phyloP scores from a whole-genome alignment of 2,329 filamentous ascomycete species.

The Arthrobotrys iridis region DNA sequence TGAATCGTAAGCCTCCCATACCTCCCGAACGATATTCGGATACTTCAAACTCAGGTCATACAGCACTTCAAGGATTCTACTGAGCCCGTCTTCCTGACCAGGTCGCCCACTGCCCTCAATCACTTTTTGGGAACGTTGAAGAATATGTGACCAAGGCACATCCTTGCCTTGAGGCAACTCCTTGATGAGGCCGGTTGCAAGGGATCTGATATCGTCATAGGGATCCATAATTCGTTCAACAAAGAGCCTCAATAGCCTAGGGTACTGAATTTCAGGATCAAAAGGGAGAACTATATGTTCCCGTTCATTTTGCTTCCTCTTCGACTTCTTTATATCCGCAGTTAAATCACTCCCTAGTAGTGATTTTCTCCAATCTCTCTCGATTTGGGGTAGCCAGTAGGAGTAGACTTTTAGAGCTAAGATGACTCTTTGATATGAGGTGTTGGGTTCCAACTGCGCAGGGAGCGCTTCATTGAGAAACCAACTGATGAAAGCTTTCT shows the following conservation, averaged over 20 bases:
- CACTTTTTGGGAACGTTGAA: constrained; percentile 67
- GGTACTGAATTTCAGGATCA: constrained; percentile 35
- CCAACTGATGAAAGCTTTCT: constrained; percentile 72
- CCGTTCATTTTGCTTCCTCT: constrained; percentile 36
- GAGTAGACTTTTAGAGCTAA: constrained; percentile 75
- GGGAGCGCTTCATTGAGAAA: constrained; percentile 75
- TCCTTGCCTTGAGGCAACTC: constrained; percentile 62
- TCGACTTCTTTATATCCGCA: constrained; percentile 38
- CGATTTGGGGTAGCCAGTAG: constrained; percentile 64
- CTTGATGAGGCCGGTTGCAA: constrained; percentile 67
- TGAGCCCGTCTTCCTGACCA: constrained; percentile 91
- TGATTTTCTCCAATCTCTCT: constrained; percentile 17
- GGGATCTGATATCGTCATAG: constrained; percentile 86
- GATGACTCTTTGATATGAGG: constrained; percentile 90
- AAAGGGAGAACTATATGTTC: constrained; percentile 50
- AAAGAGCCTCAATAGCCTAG: constrained; percentile 69
- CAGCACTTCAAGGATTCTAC: constrained; percentile 69
- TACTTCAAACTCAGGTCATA: constrained; percentile 34
- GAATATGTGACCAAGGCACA: constrained; percentile 64
- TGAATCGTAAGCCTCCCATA: constrained; percentile 11
- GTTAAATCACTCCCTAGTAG: constrained; percentile 12
- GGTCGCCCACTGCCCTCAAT: constrained; percentile 80
- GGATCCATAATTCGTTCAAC: constrained; percentile 85
- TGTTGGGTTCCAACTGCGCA: constrained; percentile 78
- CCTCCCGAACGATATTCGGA: constrained; percentile 17